Conservation (phyloP, 2,329 filamentous ascomycete genomes). For the Davidsoniella neocaledoniae region DNA sequence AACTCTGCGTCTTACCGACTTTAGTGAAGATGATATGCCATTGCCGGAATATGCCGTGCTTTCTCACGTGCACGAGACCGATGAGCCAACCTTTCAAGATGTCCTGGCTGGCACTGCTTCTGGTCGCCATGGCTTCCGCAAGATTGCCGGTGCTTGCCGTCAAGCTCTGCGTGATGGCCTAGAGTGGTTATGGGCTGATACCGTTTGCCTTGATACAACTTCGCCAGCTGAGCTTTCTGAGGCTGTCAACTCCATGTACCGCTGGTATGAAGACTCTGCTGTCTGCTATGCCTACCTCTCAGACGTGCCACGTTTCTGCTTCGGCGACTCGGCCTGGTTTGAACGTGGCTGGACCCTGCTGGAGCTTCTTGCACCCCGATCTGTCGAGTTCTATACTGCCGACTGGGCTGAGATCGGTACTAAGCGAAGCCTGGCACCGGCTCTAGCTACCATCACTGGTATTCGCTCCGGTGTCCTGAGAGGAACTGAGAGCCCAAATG, state of each 20-base stretch:
- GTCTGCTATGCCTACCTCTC: constrained; percentile 18
- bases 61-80: constrained; percentile 19
- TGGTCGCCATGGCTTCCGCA: constrained; percentile 12
- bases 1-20: constrained; percentile 8
- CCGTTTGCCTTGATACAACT: constrained; percentile 19
- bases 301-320: constrained; percentile 14
- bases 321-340: constrained; percentile 15
- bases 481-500: constrained; percentile 1
- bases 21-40: neutral
- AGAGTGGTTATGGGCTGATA: constrained; percentile 18
- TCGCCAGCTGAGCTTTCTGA: constrained; percentile 17
- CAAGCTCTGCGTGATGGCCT: constrained; percentile 15
- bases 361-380: constrained; percentile 18
- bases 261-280: constrained; percentile 16
- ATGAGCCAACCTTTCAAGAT: constrained; percentile 17
- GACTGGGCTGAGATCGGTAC: constrained; percentile 17
- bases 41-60: constrained; percentile 19
- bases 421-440: constrained; percentile 13
- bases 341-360: constrained; percentile 18
- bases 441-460: constrained; percentile 14
- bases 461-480: constrained; percentile 15
- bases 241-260: constrained; percentile 18
- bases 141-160: constrained; percentile 14
- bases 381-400: constrained; percentile 18
- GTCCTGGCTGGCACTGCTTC: constrained; percentile 12